Conservation (phyloP, 2,329 filamentous ascomycete species). For the Phaeosphaeria sp. region DNA sequence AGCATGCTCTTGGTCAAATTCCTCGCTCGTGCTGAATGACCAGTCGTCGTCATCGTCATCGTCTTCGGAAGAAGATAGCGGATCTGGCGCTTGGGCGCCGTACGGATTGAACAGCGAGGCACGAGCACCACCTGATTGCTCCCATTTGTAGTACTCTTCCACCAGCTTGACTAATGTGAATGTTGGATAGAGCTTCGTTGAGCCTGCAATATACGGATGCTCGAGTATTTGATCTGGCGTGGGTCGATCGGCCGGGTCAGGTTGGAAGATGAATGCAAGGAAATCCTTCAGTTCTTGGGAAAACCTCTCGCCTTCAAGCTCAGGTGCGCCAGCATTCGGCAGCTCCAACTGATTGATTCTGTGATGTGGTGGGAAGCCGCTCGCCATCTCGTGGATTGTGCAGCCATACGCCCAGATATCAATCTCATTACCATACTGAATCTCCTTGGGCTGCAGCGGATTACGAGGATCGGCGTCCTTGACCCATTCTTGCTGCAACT, state of each 20-base stretch:
- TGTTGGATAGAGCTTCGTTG: conserved; percentile 68
- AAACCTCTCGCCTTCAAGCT: conserved; percentile 74
- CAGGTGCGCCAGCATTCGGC: conserved; percentile 62
- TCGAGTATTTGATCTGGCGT: conserved; percentile 72
- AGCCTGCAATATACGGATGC: conserved; percentile 72
- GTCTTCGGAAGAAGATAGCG: conserved; percentile 43
- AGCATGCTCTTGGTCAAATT: conserved; percentile 59
- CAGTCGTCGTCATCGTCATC: conserved; percentile 60
- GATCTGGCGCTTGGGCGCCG: conserved; percentile 63
- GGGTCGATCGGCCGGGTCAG: conserved; percentile 71
- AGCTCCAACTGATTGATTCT: conserved; percentile 36
- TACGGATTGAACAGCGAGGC: conserved; percentile 68
- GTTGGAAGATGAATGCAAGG: conserved; percentile 74
- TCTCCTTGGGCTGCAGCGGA: conserved; percentile 56
- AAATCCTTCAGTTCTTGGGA: conserved; percentile 72
- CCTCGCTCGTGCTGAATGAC: conserved; percentile 70
- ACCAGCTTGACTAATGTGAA: conserved; percentile 70
- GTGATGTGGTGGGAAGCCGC: conserved; percentile 75
- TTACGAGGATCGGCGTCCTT: conserved; percentile 65
- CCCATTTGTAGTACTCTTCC: conserved; percentile 76
- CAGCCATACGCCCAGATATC: conserved; percentile 89
- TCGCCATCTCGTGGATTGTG: conserved; percentile 81
- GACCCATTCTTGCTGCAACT: conserved; percentile 62
- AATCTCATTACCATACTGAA: conserved; percentile 57
- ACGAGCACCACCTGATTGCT: conserved; percentile 73